Conservation (phyloP, 2,329 filamentous ascomycete species). For the Talaromyces piceae region DNA sequence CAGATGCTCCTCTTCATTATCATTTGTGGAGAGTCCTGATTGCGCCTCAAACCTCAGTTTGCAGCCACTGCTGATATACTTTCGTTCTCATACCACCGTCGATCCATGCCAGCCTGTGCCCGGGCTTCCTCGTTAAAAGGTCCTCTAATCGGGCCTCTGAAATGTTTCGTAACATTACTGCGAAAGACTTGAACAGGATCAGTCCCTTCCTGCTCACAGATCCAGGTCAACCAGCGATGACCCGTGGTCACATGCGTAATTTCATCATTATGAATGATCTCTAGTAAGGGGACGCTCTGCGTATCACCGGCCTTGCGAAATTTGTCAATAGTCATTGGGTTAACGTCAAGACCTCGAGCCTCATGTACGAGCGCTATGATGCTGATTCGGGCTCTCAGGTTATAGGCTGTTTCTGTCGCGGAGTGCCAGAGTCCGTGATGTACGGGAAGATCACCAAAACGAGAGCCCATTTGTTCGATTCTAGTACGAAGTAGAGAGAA, state of each 20-base stretch:
- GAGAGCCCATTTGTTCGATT: conserved; percentile 39
- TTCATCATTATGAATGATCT: conserved; percentile 43
- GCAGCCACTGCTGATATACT: neutral
- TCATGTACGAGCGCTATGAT: conserved; percentile 44
- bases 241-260: conserved; percentile 45
- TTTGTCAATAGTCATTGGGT: conserved; percentile 42
- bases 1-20: too few species aligned
- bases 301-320: conserved; percentile 35
- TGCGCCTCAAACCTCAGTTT: neutral
- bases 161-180: conserved; percentile 36
- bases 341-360: conserved; percentile 41
- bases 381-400: conserved; percentile 40
- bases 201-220: conserved; percentile 39
- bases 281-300: conserved; percentile 37
- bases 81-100: conserved; percentile 33
- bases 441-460: conserved; percentile 40
- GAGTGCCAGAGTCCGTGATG: conserved; percentile 43
- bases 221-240: conserved; percentile 43
- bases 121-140: conserved; percentile 41
- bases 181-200: conserved; percentile 42
- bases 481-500: conserved; percentile 40
- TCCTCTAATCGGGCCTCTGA: conserved; percentile 36
- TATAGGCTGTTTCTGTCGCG: conserved; percentile 36
- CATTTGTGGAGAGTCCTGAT: too few species aligned
- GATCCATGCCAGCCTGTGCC: conserved; percentile 39